phyloP scores from a whole-genome alignment of 208 protist species.

The Ichthyophonus hoferi region DNA sequence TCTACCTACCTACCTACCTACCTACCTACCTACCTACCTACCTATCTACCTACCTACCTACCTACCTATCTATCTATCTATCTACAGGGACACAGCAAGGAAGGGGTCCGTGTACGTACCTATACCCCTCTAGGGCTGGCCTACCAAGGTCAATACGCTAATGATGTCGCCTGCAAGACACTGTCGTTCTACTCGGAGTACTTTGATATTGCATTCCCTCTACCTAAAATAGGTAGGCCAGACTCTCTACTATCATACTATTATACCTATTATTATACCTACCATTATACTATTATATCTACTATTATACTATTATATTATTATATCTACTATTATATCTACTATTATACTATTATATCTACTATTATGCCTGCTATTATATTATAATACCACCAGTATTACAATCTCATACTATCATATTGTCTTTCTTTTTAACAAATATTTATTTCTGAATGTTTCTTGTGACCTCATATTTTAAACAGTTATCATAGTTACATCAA shows the following conservation, averaged over 20 bases:
- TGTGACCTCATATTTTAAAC: too few relatives aligned
- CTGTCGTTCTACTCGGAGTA: constrained; percentile 64
- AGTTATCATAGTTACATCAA: too few relatives aligned
- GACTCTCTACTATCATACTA: too few relatives aligned
- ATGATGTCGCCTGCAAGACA: constrained; percentile 74
- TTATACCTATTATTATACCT: too few relatives aligned
- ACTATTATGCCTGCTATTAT: not conserved
- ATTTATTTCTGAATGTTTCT: too few relatives aligned
- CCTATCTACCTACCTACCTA: not conserved
- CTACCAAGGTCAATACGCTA: constrained; percentile 68
- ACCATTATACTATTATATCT: too few relatives aligned
- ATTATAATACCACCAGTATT: too few relatives aligned
- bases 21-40: not conserved
- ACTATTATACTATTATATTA: too few relatives aligned
- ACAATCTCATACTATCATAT: too few relatives aligned
- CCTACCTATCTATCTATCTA: not conserved
- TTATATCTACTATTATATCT: too few relatives aligned
- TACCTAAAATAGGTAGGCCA: constrained; percentile 71
- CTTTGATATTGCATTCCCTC: constrained; percentile 74
- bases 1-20: not conserved
- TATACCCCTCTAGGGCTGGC: constrained; percentile 59
- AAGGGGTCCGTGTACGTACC: constrained; percentile 37
- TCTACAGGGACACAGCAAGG: constrained; percentile 39
- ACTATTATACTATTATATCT: too few relatives aligned
- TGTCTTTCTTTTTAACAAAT: too few relatives aligned